Conservation (phyloP, 176 grass and related monocot species). For the Oryza australiensis region DNA sequence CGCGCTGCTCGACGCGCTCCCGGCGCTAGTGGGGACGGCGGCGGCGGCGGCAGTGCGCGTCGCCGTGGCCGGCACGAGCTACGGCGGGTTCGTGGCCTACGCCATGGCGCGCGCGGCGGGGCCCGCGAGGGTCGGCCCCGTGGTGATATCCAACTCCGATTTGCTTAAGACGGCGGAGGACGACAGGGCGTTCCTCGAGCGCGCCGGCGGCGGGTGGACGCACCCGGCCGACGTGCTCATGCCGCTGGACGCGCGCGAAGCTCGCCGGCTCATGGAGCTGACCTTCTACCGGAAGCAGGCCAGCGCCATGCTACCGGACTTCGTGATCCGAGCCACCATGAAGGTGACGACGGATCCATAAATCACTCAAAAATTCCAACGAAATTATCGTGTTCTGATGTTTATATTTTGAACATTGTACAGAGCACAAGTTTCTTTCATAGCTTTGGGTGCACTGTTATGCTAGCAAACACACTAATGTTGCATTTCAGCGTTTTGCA, state of each 20-base stretch:
- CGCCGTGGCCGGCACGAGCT: slow-evolving; percentile 72
- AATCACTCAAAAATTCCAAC: background rate
- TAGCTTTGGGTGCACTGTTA: background rate
- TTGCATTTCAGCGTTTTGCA: slow-evolving; percentile 30
- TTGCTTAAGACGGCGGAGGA: slow-evolving; percentile 68
- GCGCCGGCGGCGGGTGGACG: slow-evolving; percentile 34
- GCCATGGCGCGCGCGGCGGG: slow-evolving; percentile 52
- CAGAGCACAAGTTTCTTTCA: background rate
- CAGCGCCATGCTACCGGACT: slow-evolving; percentile 60
- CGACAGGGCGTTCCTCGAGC: slow-evolving; percentile 43
- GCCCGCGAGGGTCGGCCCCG: slow-evolving; percentile 41
- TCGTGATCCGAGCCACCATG: slow-evolving; percentile 47
- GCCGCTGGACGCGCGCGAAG: slow-evolving; percentile 36
- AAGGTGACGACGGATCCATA: slow-evolving; percentile 20
- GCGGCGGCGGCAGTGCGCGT: background rate
- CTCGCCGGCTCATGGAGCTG: slow-evolving; percentile 43
- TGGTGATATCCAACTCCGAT: slow-evolving; percentile 78
- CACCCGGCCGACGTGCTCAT: slow-evolving; percentile 47
- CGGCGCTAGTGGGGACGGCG: background rate
- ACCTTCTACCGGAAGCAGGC: slow-evolving; percentile 40
- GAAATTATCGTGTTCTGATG: background rate
- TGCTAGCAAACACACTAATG: background rate
- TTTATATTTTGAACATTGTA: background rate
- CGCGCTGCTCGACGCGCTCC: slow-evolving; percentile 59
- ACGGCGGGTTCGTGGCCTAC: slow-evolving; percentile 88